phyloP scores from a whole-genome alignment of 768 basidiomycete species.

The Amanita rimosa region DNA sequence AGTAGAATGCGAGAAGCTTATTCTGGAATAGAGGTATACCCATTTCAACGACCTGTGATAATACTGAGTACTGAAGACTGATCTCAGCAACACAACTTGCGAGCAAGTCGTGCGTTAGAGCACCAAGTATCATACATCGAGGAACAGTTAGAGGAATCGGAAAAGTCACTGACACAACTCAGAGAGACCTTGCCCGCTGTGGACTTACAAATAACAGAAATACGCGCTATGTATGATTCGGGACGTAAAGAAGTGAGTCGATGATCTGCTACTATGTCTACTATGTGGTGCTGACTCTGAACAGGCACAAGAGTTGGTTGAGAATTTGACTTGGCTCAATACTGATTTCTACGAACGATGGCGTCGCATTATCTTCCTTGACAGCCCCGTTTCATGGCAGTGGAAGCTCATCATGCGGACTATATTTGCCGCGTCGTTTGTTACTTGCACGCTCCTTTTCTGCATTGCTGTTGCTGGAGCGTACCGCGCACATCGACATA shows the following conservation, averaged over 20 bases:
- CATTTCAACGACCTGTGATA: too few relatives aligned
- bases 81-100: slow-evolving; percentile 41
- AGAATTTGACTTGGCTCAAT: slow-evolving; percentile 63
- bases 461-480: slow-evolving; percentile 57
- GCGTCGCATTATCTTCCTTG: slow-evolving; percentile 64
- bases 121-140: slow-evolving; percentile 54
- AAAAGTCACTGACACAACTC: slow-evolving; percentile 45
- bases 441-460: slow-evolving; percentile 46
- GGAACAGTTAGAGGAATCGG: slow-evolving; percentile 48
- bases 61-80: neutral
- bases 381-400: slow-evolving; percentile 59
- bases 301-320: slow-evolving; percentile 56
- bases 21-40: slow-evolving; percentile 37
- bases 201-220: slow-evolving; percentile 48
- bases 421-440: slow-evolving; percentile 44
- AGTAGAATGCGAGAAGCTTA: slow-evolving; percentile 56
- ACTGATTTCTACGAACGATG: slow-evolving; percentile 70
- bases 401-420: slow-evolving; percentile 58
- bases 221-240: slow-evolving; percentile 58
- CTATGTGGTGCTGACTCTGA: slow-evolving; percentile 2
- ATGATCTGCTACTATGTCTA: neutral
- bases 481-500: slow-evolving; percentile 62
- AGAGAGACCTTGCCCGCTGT: slow-evolving; percentile 49
- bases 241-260: slow-evolving; percentile 51
- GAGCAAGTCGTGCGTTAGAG: slow-evolving; percentile 46